phyloP scores from a whole-genome alignment of 768 basidiomycete genomes.

The Suillus fuscotomentosus region DNA sequence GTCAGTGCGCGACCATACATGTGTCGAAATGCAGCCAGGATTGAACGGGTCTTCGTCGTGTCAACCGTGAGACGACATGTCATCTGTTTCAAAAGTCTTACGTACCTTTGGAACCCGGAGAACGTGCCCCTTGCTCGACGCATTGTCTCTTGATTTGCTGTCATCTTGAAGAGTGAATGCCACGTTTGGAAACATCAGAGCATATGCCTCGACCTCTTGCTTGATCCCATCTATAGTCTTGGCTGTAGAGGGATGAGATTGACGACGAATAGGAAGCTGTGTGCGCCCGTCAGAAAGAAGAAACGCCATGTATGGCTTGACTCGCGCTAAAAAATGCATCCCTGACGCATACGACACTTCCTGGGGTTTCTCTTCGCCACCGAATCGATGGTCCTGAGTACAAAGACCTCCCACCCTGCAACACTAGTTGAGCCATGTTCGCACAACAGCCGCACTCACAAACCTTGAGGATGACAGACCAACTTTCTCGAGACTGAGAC shows the following conservation, averaged over 20 bases:
- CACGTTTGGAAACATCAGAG: conserved; percentile 70
- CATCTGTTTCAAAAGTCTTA: not conserved
- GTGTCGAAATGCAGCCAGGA: conserved; percentile 65
- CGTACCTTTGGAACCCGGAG: conserved; percentile 68
- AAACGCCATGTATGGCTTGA: conserved; percentile 10
- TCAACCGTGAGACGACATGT: not conserved
- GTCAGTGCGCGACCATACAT: conserved; percentile 71
- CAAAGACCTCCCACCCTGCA: conserved; percentile 61
- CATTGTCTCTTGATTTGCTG: conserved; percentile 33
- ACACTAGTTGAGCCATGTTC: conserved; percentile 2
- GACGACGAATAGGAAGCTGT: conserved; percentile 80
- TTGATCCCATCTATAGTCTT: conserved; percentile 67
- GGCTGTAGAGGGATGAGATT: conserved; percentile 58
- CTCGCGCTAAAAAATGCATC: conserved; percentile 90
- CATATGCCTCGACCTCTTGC: conserved; percentile 69
- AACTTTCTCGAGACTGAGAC: conserved; percentile 55
- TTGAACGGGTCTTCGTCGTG: conserved; percentile 55
- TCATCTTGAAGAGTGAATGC: conserved; percentile 66
- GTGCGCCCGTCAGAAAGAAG: conserved; percentile 6
- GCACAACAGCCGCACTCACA: not conserved
- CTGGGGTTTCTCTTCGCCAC: conserved; percentile 69
- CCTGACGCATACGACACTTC: conserved; percentile 80
- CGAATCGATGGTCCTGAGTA: conserved; percentile 74
- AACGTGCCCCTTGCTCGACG: conserved; percentile 40
- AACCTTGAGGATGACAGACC: conserved; percentile 81